Conservation (phyloP, 306 rosid genomes). For the Sechiopsis laciniata region DNA sequence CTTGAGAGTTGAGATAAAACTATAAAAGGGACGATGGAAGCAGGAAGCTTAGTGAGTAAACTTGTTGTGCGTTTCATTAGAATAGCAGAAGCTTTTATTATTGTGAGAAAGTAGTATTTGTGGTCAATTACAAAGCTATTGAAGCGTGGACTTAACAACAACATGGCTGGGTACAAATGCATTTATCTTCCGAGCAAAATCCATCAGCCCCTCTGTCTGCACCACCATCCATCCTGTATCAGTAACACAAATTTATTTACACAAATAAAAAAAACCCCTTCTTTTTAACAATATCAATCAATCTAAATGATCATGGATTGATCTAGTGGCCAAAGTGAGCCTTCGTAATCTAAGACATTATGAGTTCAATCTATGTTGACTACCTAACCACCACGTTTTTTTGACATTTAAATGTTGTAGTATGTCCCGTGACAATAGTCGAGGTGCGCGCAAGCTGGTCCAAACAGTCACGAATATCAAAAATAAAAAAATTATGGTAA, state of each 20-base stretch:
- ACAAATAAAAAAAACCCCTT: neutral
- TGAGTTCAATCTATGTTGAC: too few species aligned
- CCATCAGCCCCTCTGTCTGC: neutral
- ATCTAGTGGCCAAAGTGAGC: too few species aligned
- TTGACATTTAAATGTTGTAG: too few species aligned
- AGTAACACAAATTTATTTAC: neutral
- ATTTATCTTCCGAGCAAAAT: conserved; percentile 3
- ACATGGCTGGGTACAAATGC: neutral
- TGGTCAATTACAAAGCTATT: neutral
- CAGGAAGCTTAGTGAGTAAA: neutral
- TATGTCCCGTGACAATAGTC: too few species aligned
- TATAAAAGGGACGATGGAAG: neutral
- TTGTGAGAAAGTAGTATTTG: neutral
- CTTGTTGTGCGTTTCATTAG: neutral
- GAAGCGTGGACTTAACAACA: neutral
- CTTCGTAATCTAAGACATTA: too few species aligned
- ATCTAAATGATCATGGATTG: neutral
- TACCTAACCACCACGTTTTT: too few species aligned
- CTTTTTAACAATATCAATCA: neutral
- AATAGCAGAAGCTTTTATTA: neutral
- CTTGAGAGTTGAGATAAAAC: too few species aligned
- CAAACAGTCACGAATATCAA: too few species aligned
- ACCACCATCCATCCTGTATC: conserved; percentile 7
- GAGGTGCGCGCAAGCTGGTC: too few species aligned
- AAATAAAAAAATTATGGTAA: too few species aligned